phyloP scores from a whole-genome alignment of 2,329 filamentous ascomycete species.

The Stemphylium lycopersici region DNA sequence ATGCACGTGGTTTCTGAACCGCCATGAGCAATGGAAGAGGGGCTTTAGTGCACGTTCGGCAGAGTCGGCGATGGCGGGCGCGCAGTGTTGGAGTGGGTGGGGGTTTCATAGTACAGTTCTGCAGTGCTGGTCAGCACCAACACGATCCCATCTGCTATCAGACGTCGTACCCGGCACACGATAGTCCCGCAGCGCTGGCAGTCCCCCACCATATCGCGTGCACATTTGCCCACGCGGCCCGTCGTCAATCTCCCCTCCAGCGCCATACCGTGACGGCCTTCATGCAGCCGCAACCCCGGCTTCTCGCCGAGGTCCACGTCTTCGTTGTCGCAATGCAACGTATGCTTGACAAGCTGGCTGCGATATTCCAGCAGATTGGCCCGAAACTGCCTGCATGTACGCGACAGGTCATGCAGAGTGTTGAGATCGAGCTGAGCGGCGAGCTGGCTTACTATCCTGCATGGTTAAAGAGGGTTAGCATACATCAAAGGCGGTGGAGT shows the following conservation, averaged over 20 bases:
- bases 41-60: conserved; percentile 73
- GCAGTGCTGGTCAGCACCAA: conserved; percentile 23
- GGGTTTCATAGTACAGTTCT: conserved; percentile 92
- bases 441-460: conserved; percentile 77
- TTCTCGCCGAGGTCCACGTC: conserved; percentile 59
- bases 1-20: conserved; percentile 26
- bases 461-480: conserved; percentile 37
- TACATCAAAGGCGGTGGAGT: conserved; percentile 29
- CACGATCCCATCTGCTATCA: not conserved
- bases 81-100: conserved; percentile 71
- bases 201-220: conserved; percentile 82
- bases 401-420: conserved; percentile 80
- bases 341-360: conserved; percentile 72
- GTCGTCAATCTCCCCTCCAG: conserved; percentile 52
- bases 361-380: conserved; percentile 80
- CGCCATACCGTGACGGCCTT: conserved; percentile 22
- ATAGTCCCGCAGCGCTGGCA: conserved; percentile 79
- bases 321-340: conserved; percentile 82
- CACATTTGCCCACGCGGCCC: conserved; percentile 78
- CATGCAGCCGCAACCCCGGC: conserved; percentile 50
- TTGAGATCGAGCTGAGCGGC: conserved; percentile 83
- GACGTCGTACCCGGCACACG: conserved; percentile 75
- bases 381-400: conserved; percentile 80
- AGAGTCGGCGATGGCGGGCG: conserved; percentile 81
- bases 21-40: conserved; percentile 65